Percentiles rank a stretch among this genome's conserved stretches.
Conservation (phyloP, 202 grass and related monocot species). For the Musa balbisiana region DNA sequence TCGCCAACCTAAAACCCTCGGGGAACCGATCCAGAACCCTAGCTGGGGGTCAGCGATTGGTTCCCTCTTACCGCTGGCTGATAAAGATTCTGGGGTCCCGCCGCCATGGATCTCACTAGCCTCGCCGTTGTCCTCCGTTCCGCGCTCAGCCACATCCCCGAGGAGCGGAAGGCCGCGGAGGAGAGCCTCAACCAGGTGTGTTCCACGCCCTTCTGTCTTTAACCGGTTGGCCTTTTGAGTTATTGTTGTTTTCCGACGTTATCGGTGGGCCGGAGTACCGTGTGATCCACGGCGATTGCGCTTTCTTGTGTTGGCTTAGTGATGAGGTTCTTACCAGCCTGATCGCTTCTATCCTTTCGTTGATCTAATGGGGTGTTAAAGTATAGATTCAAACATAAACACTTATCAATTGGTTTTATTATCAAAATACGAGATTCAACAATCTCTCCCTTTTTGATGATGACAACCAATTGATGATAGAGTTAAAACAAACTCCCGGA, state of each 20-base stretch:
- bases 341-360: too few relatives aligned
- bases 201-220: background rate
- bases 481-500: too few relatives aligned
- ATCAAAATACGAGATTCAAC: too few relatives aligned
- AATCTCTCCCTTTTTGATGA: too few relatives aligned
- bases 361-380: too few relatives aligned
- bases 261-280: background rate
- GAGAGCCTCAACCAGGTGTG: conserved; percentile 79
- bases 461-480: too few relatives aligned
- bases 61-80: background rate
- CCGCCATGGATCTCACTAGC: conserved; percentile 71
- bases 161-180: conserved; percentile 85
- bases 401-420: too few relatives aligned
- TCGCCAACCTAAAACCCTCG: conserved; percentile 22
- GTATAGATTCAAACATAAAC: too few relatives aligned
- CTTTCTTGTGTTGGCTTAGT: background rate
- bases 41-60: conserved; percentile 17
- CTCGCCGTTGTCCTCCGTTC: conserved; percentile 76
- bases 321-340: too few relatives aligned
- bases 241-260: conserved; percentile 23
- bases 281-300: background rate
- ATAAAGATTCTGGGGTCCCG: conserved; percentile 10
- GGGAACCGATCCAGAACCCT: conserved; percentile 11
- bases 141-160: conserved; percentile 68
- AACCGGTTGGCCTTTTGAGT: background rate